Conservation (phyloP, 805 yeast species). For the Nakazawaea anatomiae region DNA sequence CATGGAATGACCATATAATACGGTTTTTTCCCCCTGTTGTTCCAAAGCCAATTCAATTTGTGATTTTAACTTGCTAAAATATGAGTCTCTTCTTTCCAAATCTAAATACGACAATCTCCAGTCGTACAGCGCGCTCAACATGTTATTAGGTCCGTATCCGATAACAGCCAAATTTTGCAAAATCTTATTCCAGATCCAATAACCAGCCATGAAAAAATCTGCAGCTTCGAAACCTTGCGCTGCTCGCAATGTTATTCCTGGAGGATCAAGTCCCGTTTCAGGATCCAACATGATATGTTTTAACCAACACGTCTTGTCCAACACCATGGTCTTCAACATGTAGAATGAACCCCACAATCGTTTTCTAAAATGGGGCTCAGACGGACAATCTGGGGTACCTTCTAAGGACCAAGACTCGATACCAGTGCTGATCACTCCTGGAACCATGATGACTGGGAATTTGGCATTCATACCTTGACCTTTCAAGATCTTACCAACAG, state of each 20-base stretch:
- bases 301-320: constrained; percentile 92
- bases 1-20: constrained; percentile 92
- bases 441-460: constrained; percentile 85
- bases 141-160: constrained; percentile 87
- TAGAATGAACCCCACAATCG: constrained; percentile 96
- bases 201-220: constrained; percentile 94
- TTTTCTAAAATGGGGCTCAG: constrained; percentile 79
- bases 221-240: constrained; percentile 97
- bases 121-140: constrained; percentile 90
- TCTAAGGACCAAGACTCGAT: constrained; percentile 87
- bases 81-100: constrained; percentile 80
- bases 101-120: constrained; percentile 93
- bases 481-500: constrained; percentile 69
- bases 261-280: constrained; percentile 90
- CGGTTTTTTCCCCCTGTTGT: constrained; percentile 57
- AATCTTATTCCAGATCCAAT: constrained; percentile 98
- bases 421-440: constrained; percentile 95
- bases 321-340: constrained; percentile 87
- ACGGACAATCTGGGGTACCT: constrained; percentile 76
- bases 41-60: constrained; percentile 60
- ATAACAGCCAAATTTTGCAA: constrained; percentile 91
- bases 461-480: constrained; percentile 49
- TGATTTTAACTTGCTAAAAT: constrained; percentile 69
- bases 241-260: constrained; percentile 72
- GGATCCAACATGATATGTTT: constrained; percentile 86